These are phyloP conservation scores for Amniculicola lignicola DNA, from an alignment of 495 filamentous ascomycete genomes.

Conservation along the genomic window DNA sequence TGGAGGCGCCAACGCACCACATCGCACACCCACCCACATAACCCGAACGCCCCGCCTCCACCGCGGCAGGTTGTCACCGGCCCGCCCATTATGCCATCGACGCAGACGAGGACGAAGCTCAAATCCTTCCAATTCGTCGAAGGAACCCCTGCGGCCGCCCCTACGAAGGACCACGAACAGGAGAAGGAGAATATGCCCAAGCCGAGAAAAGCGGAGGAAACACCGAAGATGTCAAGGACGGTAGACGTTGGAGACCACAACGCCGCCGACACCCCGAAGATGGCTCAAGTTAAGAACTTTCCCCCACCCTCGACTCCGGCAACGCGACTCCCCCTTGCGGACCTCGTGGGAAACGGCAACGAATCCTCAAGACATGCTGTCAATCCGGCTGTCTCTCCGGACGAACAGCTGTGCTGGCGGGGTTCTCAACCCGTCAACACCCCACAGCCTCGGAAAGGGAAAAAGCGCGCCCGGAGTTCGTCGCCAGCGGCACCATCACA, in stretches of 20 bases:
- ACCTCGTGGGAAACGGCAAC: constrained; percentile 67
- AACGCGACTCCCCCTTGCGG: constrained; percentile 68
- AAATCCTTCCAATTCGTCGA: constrained; percentile 55
- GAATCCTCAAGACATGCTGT: constrained; percentile 53
- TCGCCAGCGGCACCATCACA: constrained; percentile 73
- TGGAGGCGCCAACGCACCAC: constrained; percentile 27
- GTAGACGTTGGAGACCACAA: neutral
- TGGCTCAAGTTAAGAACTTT: constrained; percentile 14
- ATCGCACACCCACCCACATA: constrained; percentile 18
- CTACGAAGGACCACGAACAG: constrained; percentile 12
- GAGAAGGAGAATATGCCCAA: constrained; percentile 40
- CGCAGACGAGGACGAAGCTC: constrained; percentile 57
- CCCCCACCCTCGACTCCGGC: constrained; percentile 65
- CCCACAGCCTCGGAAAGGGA: constrained; percentile 48
- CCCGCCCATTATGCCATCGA: constrained; percentile 48
- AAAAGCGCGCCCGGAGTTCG: constrained; percentile 76
- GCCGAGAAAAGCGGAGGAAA: neutral
- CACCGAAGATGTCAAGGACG: constrained; percentile 9
- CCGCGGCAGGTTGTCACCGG: constrained; percentile 23
- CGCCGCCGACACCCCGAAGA: constrained; percentile 39
- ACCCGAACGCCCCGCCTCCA: constrained; percentile 20
- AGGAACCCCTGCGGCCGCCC: constrained; percentile 33
- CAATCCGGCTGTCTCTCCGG: constrained; percentile 56
- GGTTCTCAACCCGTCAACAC: constrained; percentile 48
- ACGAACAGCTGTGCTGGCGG: constrained; percentile 74